Conservation (phyloP, 2,329 filamentous ascomycete species). For the Aspergillus japonicus region DNA sequence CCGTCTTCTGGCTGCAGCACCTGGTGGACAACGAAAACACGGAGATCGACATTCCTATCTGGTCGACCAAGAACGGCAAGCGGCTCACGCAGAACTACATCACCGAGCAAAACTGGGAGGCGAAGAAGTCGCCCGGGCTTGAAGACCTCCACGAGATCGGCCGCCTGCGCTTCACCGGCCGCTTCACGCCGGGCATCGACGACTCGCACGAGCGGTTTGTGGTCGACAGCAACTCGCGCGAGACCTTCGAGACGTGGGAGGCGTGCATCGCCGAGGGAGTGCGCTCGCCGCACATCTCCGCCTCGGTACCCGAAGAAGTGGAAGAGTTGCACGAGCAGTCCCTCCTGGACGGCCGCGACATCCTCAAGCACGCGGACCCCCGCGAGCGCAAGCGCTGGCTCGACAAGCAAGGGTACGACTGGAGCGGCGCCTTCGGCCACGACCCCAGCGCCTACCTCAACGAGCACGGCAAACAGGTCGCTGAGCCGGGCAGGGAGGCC, state of each 20-base stretch:
- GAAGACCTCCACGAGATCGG: slow-evolving; percentile 76
- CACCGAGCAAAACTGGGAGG: slow-evolving; percentile 70
- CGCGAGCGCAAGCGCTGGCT: slow-evolving; percentile 75
- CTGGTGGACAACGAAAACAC: slow-evolving; percentile 75
- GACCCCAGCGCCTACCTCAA: slow-evolving; percentile 66
- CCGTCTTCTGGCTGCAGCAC: slow-evolving; percentile 81
- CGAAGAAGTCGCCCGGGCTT: slow-evolving; percentile 65
- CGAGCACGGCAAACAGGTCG: slow-evolving; percentile 51
- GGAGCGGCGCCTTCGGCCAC: slow-evolving; percentile 80
- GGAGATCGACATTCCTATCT: slow-evolving; percentile 84
- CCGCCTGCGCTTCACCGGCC: slow-evolving; percentile 72
- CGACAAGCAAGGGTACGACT: slow-evolving; percentile 75
- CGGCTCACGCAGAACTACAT: slow-evolving; percentile 91
- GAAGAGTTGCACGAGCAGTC: slow-evolving; percentile 79
- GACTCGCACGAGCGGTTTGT: slow-evolving; percentile 81
- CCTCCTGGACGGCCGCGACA: slow-evolving; percentile 73
- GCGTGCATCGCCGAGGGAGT: slow-evolving; percentile 87
- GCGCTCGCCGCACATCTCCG: slow-evolving; percentile 65
- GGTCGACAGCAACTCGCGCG: slow-evolving; percentile 80
- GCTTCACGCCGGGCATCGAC: slow-evolving; percentile 89
- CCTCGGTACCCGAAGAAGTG: slow-evolving; percentile 70
- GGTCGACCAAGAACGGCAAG: slow-evolving; percentile 72
- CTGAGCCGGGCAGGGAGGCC: slow-evolving; percentile 55
- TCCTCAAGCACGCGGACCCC: slow-evolving; percentile 67
- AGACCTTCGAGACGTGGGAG: slow-evolving; percentile 94